These are phyloP conservation scores for Stylonectria norvegica DNA, from an alignment of 2,329 filamentous ascomycete species.

Conservation along the genomic window DNA sequence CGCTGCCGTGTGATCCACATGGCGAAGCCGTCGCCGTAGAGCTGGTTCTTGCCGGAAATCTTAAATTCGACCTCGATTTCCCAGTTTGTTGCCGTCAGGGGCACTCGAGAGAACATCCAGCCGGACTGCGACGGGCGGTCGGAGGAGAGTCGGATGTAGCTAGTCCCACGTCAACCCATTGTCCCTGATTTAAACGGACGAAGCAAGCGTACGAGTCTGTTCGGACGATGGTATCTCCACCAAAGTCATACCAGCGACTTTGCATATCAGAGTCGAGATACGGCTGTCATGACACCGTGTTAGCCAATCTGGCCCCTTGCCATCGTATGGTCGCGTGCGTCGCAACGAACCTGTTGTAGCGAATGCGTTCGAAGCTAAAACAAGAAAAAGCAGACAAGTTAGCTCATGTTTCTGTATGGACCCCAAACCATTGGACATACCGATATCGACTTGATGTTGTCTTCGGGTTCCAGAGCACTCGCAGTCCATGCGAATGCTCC, in stretches of 20 bases:
- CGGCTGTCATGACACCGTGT: slow-evolving; percentile 55
- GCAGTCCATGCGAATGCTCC: slow-evolving; percentile 50
- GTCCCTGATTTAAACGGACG: slow-evolving; percentile 5
- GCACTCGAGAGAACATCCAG: slow-evolving; percentile 91
- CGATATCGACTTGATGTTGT: slow-evolving; percentile 51
- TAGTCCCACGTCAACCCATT: slow-evolving; percentile 36
- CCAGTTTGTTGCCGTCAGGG: slow-evolving; percentile 97
- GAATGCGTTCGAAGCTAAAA: slow-evolving; percentile 81
- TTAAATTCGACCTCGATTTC: slow-evolving; percentile 96
- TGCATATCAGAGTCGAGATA: slow-evolving; percentile 98
- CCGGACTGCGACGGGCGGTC: slow-evolving; percentile 88
- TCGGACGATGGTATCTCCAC: slow-evolving; percentile 84
- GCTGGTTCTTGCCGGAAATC: slow-evolving; percentile 81
- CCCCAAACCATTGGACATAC: slow-evolving; percentile 37
- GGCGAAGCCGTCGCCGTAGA: slow-evolving; percentile 95
- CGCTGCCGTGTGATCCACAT: slow-evolving; percentile 98
- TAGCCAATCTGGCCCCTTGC: slow-evolving; percentile 15
- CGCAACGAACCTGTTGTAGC: slow-evolving; percentile 65
- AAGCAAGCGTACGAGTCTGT: slow-evolving; percentile 58
- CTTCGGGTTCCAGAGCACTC: slow-evolving; percentile 46
- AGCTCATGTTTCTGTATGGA: slow-evolving; percentile 12
- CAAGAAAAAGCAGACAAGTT: slow-evolving; percentile 13
- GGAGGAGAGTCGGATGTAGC: slow-evolving; percentile 88
- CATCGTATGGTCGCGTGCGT: slow-evolving; percentile 17
- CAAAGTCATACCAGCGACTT: slow-evolving; percentile 98